phyloP scores from a whole-genome alignment of 768 basidiomycete genomes.

The Collybia sp. region DNA sequence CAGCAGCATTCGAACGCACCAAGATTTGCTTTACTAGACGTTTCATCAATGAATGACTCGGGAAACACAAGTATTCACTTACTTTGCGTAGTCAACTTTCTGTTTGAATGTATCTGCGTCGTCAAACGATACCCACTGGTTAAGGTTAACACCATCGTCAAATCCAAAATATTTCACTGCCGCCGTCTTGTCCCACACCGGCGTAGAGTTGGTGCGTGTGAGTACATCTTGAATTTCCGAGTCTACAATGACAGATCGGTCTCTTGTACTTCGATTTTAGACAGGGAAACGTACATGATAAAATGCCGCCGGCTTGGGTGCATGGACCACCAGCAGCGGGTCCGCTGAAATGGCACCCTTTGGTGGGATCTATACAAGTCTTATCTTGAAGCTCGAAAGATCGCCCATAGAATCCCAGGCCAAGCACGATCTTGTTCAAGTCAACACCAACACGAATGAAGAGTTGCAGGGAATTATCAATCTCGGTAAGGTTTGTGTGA shows the following conservation, averaged over 20 bases:
- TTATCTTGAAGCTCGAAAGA: conserved; percentile 16
- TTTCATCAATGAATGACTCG: neutral
- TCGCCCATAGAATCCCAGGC: conserved; percentile 21
- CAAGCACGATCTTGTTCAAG: conserved; percentile 17
- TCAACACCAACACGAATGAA: conserved; percentile 15
- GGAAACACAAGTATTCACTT: neutral
- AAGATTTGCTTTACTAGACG: neutral
- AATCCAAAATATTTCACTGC: conserved; percentile 20
- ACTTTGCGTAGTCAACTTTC: conserved; percentile 16
- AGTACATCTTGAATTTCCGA: conserved; percentile 10
- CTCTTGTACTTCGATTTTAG: neutral
- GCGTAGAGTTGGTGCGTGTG: conserved; percentile 1
- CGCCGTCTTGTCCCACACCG: conserved; percentile 13
- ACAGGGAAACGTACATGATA: neutral
- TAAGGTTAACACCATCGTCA: conserved; percentile 5
- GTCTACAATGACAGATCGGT: neutral
- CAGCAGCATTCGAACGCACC: neutral
- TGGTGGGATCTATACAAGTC: conserved; percentile 8
- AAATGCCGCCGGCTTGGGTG: neutral
- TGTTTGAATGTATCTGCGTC: conserved; percentile 15
- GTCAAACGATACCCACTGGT: conserved; percentile 24
- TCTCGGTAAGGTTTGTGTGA: conserved; percentile 17
- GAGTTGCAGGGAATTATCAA: conserved; percentile 16
- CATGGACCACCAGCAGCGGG: conserved; percentile 5
- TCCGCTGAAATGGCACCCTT: conserved; percentile 13